Conservation (phyloP, 768 basidiomycete species). For the Termitomyces bulborhizus region DNA sequence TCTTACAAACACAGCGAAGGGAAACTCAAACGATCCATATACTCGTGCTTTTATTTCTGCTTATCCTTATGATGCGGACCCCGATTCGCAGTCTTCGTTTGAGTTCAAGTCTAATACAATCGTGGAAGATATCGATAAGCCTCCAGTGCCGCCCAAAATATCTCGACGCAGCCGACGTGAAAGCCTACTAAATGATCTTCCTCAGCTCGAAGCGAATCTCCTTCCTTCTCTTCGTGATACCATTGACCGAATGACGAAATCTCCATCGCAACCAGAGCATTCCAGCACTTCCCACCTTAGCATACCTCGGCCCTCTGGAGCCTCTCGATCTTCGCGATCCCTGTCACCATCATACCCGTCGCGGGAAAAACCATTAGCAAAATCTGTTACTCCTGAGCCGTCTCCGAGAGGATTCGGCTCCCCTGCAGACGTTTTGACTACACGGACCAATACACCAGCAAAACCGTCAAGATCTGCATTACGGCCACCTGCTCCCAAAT, state of each 20-base stretch:
- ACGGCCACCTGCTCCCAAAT: slow-evolving; percentile 27
- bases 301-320: slow-evolving; percentile 3
- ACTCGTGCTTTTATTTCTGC: slow-evolving; percentile 15
- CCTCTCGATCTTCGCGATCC: slow-evolving; percentile 8
- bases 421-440: slow-evolving; percentile 18
- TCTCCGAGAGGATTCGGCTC: neutral
- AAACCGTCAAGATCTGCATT: slow-evolving; percentile 35
- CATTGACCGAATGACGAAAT: slow-evolving; percentile 65
- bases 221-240: slow-evolving; percentile 70
- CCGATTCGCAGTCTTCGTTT: slow-evolving; percentile 24
- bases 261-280: slow-evolving; percentile 28
- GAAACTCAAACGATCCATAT: slow-evolving; percentile 5
- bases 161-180: slow-evolving; percentile 22
- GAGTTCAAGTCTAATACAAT: slow-evolving; percentile 17
- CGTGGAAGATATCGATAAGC: slow-evolving; percentile 7
- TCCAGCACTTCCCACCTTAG: slow-evolving; percentile 7
- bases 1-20: neutral
- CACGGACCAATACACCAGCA: slow-evolving; percentile 24
- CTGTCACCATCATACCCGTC: slow-evolving; percentile 11
- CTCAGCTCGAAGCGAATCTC: slow-evolving; percentile 57
- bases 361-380: neutral
- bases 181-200: slow-evolving; percentile 46
- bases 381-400: slow-evolving; percentile 3
- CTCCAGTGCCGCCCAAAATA: slow-evolving; percentile 8
- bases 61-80: slow-evolving; percentile 17